phyloP scores from a whole-genome alignment of 2,329 filamentous ascomycete species.

The Waltergamsia citrina region DNA sequence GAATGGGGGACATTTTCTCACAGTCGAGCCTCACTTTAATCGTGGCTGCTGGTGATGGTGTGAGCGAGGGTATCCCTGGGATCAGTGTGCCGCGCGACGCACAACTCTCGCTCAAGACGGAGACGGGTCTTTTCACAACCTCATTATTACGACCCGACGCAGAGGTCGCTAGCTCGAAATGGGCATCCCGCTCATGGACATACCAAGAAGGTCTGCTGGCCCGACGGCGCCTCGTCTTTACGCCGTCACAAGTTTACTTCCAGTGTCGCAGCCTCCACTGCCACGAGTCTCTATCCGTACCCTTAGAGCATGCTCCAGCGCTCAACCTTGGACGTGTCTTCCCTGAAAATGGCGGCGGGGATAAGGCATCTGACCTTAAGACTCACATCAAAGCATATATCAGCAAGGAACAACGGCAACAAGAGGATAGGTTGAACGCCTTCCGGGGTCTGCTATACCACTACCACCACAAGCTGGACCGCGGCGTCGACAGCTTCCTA shows the following conservation, averaged over 20 bases:
- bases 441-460: slow-evolving; percentile 20
- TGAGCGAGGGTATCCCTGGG: slow-evolving; percentile 20
- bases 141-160: slow-evolving; percentile 23
- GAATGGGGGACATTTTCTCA: slow-evolving; percentile 23
- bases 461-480: slow-evolving; percentile 10
- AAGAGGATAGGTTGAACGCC: slow-evolving; percentile 21
- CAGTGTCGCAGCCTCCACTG: slow-evolving; percentile 26
- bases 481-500: slow-evolving; percentile 18
- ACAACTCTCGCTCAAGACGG: slow-evolving; percentile 23
- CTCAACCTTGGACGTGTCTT: slow-evolving; percentile 8
- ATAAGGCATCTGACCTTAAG: slow-evolving; percentile 14
- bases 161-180: slow-evolving; percentile 22
- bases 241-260: slow-evolving; percentile 25
- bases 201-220: slow-evolving; percentile 26
- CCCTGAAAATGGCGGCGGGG: slow-evolving; percentile 8
- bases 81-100: slow-evolving; percentile 20
- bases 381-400: slow-evolving; percentile 20
- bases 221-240: slow-evolving; percentile 23
- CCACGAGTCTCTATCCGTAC: slow-evolving; percentile 23
- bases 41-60: slow-evolving; percentile 17
- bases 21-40: slow-evolving; percentile 22
- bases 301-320: slow-evolving; percentile 18
- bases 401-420: slow-evolving; percentile 14
- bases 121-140: slow-evolving; percentile 22
- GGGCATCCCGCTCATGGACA: slow-evolving; percentile 24